phyloP scores from a whole-genome alignment of 257 asterid species.

The Solanum bukasovii region DNA sequence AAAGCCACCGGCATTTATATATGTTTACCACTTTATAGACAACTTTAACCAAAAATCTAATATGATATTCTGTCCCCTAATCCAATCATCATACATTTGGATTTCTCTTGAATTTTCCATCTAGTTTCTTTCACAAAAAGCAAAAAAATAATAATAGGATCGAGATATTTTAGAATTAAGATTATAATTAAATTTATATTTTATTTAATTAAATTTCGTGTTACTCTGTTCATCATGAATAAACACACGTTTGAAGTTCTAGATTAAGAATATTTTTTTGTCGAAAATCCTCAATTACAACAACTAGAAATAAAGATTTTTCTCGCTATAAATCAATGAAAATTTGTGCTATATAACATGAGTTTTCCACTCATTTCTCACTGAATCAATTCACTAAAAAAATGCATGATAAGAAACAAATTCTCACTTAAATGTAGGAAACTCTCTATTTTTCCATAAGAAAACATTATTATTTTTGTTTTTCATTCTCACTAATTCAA shows the following conservation, averaged over 20 bases:
- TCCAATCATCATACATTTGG: background rate
- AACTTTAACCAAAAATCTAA: background rate
- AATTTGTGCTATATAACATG: background rate
- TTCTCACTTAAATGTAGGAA: background rate
- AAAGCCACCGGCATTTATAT: background rate
- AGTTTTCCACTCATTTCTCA: too few relatives aligned
- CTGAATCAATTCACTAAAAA: background rate
- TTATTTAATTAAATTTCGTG: too few relatives aligned
- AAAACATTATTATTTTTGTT: too few relatives aligned
- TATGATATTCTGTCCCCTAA: background rate
- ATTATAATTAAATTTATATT: background rate
- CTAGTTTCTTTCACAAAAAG: background rate
- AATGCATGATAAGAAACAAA: background rate
- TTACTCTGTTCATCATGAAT: too few relatives aligned
- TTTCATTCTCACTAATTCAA: too few relatives aligned
- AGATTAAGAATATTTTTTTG: too few relatives aligned
- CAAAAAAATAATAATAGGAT: too few relatives aligned
- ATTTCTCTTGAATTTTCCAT: background rate
- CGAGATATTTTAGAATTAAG: background rate
- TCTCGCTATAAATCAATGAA: background rate
- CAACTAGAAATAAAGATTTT: too few relatives aligned
- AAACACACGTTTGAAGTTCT: too few relatives aligned
- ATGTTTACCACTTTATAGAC: background rate
- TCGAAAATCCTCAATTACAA: too few relatives aligned
- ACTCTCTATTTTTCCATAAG: too few relatives aligned